phyloP scores from a whole-genome alignment of 2,329 filamentous ascomycete genomes.

The Pseudomassariella vexata region DNA sequence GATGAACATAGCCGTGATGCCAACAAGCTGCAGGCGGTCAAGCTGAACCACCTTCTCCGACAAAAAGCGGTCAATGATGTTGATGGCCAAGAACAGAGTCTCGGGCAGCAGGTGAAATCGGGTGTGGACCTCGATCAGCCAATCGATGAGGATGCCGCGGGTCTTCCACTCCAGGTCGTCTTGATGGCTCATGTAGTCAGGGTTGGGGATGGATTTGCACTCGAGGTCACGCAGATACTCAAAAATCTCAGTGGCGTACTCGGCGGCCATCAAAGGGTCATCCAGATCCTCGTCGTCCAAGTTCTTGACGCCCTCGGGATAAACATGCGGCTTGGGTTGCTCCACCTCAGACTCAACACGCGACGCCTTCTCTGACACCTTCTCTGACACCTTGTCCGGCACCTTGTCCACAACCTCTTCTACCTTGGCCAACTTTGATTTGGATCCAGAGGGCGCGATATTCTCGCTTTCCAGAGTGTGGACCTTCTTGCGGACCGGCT shows the following conservation, averaged over 20 bases:
- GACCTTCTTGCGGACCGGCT: slow-evolving; percentile 63
- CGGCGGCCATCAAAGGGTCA: slow-evolving; percentile 95
- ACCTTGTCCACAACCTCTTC: slow-evolving; percentile 27
- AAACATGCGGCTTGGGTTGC: slow-evolving; percentile 14
- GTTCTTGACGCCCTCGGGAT: slow-evolving; percentile 46
- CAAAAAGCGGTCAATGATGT: slow-evolving; percentile 97
- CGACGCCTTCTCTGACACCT: slow-evolving; percentile 28
- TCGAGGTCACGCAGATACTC: slow-evolving; percentile 90
- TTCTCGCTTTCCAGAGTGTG: slow-evolving; percentile 47
- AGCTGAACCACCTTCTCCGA: slow-evolving; percentile 93
- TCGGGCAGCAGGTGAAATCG: slow-evolving; percentile 93
- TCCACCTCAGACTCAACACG: slow-evolving; percentile 16
- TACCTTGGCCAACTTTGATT: slow-evolving; percentile 21
- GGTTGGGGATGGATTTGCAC: slow-evolving; percentile 72
- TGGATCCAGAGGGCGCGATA: slow-evolving; percentile 30
- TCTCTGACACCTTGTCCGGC: slow-evolving; percentile 31
- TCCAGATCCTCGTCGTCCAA: slow-evolving; percentile 84
- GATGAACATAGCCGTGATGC: slow-evolving; percentile 98
- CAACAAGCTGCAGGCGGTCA: slow-evolving; percentile 91
- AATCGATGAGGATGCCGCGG: slow-evolving; percentile 93
- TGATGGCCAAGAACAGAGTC: slow-evolving; percentile 93
- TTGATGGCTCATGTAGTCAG: slow-evolving; percentile 92
- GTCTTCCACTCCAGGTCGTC: slow-evolving; percentile 98
- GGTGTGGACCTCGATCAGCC: slow-evolving; percentile 97
- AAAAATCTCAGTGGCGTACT: slow-evolving; percentile 96